Evolutionary conservation across 805 yeast species (phyloP), one percentile per base, ranked within the genome.

Genomic region (Metschnikowia borealis): DNA sequence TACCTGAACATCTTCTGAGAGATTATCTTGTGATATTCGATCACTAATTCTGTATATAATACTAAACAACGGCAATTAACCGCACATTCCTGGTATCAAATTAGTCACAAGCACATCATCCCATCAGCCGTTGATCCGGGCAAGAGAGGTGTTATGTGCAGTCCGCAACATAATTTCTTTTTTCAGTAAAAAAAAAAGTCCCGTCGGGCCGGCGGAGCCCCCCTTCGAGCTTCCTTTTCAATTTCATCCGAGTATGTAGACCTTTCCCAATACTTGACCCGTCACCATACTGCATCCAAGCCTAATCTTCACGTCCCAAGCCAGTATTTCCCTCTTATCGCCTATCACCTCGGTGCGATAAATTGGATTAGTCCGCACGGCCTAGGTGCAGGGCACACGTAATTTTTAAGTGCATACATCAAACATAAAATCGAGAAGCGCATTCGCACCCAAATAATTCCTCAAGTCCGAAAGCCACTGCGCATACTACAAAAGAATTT

Each of bases 1-100:
- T 26, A 8, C 29, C 8, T 26, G 29, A 26, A 8, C 29, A 26
- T 26, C 5, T 26, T 8, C 11, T 26, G 29, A 26, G 29, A 2
- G 29, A 8, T 26, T 10, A 26, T 26, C 29, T 8, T 26, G 26
- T n/a, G 26, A 20, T 58, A 46, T 53, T 15, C 8, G 32, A 26
- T 38, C 60, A 26, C 62, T 57, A 47, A 18, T 32, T 8, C 34
- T 44, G 40, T 44, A 44, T 26, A 44, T 35, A 34, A 20, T 23
- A 8, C 2, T 5, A 18, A 23, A 4, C 31, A 14, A 20, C 29
- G 26, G n/a, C n/a, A n/a, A 21, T n/a, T 14, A n/a, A 38, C 17
- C 21, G 32, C 41, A 23, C 23, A 21, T 21, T 37, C 39, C 7
- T n/a, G 8, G 18, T 23, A 5, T 15, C 29, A 17, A 15, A 13